Base-by-base conservation (phyloP, 1,284 basidiomycete genomes). In the Irpex sp. region DNA sequence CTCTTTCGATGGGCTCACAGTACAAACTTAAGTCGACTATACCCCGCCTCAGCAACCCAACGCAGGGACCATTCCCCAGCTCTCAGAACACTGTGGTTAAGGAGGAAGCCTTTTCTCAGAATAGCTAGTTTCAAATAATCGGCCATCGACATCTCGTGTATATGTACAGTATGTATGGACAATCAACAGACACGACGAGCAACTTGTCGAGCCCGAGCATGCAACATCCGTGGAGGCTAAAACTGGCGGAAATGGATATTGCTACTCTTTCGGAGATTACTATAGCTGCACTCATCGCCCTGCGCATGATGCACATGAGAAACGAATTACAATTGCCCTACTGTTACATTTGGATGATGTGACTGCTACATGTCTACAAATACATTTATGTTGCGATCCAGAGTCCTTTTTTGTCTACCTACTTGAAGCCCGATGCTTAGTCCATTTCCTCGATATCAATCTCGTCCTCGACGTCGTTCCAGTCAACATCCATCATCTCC, bases 391-490 rank as follows among this genome's bases (percentile, higher is more conserved):
- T 4, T 47, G 15, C 26, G 13, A 1, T 58, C 31, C 36, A 39
- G 7, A 58, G 31, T 58, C 57, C 57, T 7, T 13, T 43, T 58
- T 33, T 17, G 6, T 26, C 17, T 15, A 43, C 9, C 53, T 55
- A 35, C 53, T 15, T 11, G 2, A n/a, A 35, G 50, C 21, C 33
- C 33, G 13, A 33, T 60, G 55, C 31, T 67, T 78, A 92, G 68
- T 92, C 88, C 85, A 93, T 89, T 70, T 92, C 91, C 70, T 92
- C 91, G 53, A 92, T 86, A 61, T 90, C 85, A 68, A 91, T 84
- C 63, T 87, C 83, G 39, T 74, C 76, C 19, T 81, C 76, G 72
- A 67, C 66, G 39, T 77, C 77, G 26, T 75, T 74, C 61, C 70
- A 71, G 68, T 90, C 89, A 39, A 89, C 74, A 64, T 92, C 89